Percentiles rank a stretch among this genome's conserved stretches.
Conservation (phyloP, 129 eudicot genomes). For the Flaveria brownii region DNA sequence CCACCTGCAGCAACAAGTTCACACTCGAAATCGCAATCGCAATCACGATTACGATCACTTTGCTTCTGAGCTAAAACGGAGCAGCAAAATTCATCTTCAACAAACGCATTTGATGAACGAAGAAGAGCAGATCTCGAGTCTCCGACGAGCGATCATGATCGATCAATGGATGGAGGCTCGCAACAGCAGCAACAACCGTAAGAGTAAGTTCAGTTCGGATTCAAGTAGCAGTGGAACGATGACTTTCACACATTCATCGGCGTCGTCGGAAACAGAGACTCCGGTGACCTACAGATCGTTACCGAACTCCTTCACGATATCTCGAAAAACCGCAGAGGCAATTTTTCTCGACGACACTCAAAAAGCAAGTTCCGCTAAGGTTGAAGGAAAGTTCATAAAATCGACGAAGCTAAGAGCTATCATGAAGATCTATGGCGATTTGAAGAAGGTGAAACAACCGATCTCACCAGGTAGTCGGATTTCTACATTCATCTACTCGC, state of each 20-base stretch:
- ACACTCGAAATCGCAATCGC: background rate
- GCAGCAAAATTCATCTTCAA: slow-evolving; percentile 9
- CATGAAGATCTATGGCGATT: slow-evolving; percentile 74
- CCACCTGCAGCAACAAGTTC: background rate
- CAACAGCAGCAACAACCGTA: slow-evolving; percentile 5
- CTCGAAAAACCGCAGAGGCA: background rate
- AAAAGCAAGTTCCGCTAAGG: background rate
- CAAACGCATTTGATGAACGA: slow-evolving; percentile 14
- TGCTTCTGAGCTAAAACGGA: slow-evolving; percentile 26
- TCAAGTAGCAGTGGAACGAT: slow-evolving; percentile 57
- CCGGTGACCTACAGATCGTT: slow-evolving; percentile 36
- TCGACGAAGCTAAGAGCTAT: slow-evolving; percentile 60
- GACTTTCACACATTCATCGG: slow-evolving; percentile 40
- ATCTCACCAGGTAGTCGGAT: slow-evolving; percentile 75
- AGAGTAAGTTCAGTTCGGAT: slow-evolving; percentile 26
- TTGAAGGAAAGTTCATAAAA: slow-evolving; percentile 52
- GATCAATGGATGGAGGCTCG: slow-evolving; percentile 76
- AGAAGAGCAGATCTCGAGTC: slow-evolving; percentile 48
- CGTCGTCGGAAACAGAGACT: slow-evolving; percentile 33
- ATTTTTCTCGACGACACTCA: slow-evolving; percentile 10
- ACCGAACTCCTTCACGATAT: slow-evolving; percentile 34
- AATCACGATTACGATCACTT: slow-evolving; percentile 4
- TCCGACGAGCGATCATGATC: slow-evolving; percentile 65
- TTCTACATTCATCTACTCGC: slow-evolving; percentile 56
- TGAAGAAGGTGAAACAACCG: slow-evolving; percentile 79